These are phyloP conservation scores for Rhodomyrtus tomentosa DNA, from an alignment of 345 rosid species.

Conservation along the genomic window DNA sequence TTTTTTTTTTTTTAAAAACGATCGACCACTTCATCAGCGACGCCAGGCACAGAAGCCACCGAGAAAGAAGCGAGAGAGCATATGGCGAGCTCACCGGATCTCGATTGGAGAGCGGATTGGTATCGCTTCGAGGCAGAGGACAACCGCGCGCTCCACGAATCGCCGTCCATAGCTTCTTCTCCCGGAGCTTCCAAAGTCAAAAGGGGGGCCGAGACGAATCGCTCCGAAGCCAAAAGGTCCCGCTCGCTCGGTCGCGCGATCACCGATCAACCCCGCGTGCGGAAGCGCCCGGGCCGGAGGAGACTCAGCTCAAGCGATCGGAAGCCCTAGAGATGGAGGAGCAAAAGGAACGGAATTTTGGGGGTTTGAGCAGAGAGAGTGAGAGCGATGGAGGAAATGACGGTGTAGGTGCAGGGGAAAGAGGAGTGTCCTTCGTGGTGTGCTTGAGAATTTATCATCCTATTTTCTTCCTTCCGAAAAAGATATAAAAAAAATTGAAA, in stretches of 20 bases:
- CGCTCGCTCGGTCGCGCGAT: too few relatives aligned
- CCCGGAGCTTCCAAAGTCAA: neutral
- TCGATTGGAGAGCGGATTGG: slow-evolving; percentile 74
- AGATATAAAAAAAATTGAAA: neutral
- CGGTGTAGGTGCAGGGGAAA: neutral
- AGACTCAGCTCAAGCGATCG: neutral
- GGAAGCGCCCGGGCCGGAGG: too few relatives aligned
- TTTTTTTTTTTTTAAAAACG: too few relatives aligned
- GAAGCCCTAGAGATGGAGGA: neutral
- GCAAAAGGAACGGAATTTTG: neutral
- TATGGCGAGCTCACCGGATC: slow-evolving; percentile 56
- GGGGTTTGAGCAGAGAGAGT: neutral
- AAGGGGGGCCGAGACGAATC: neutral
- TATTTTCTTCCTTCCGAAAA: neutral
- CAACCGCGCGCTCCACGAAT: slow-evolving; percentile 79
- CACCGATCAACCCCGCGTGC: too few relatives aligned
- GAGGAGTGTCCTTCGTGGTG: neutral
- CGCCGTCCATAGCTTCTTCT: slow-evolving; percentile 51
- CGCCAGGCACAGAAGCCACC: neutral
- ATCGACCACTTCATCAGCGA: neutral
- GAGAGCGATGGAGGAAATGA: neutral
- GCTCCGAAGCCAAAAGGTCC: neutral
- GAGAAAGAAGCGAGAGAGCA: neutral
- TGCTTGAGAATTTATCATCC: neutral
- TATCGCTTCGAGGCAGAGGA: slow-evolving; percentile 74